Conservation (phyloP, 331 rosid species). For the Erythrophleum ivorense region DNA sequence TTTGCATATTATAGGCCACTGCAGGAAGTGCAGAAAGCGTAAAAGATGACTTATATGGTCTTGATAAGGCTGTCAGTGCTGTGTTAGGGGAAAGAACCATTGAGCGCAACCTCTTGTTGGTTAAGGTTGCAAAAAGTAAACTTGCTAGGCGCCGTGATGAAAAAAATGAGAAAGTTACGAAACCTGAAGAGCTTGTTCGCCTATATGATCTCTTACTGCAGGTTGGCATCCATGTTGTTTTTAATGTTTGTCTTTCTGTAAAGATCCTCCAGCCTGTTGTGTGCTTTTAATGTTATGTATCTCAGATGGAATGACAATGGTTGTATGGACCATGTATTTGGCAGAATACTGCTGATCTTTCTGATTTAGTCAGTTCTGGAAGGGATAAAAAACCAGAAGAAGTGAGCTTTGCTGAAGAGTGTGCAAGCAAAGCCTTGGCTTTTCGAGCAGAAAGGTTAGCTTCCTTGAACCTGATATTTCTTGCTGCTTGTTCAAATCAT, state of each 20-base stretch:
- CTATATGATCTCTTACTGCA: constrained; percentile 86
- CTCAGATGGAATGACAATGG: constrained; percentile 40
- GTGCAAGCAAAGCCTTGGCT: constrained; percentile 70
- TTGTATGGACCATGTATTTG: constrained; percentile 41
- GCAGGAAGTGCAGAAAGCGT: constrained; percentile 89
- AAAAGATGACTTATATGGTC: constrained; percentile 94
- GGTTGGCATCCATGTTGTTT: constrained; percentile 51
- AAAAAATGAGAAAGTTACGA: constrained; percentile 90
- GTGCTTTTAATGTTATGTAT: constrained; percentile 13
- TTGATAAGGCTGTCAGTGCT: constrained; percentile 95
- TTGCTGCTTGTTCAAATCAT: constrained; percentile 22
- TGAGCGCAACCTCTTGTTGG: constrained; percentile 90
- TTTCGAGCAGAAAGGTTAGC: constrained; percentile 88
- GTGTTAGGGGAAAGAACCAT: constrained; percentile 89
- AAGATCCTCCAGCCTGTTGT: constrained; percentile 27
- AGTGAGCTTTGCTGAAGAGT: constrained; percentile 73
- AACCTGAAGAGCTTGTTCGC: constrained; percentile 99
- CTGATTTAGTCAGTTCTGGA: constrained; percentile 90
- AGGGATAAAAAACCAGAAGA: constrained; percentile 85
- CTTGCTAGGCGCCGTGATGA: constrained; percentile 81
- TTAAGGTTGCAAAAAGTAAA: constrained; percentile 86
- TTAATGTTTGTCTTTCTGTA: constrained; percentile 26
- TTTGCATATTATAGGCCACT: constrained; percentile 65
- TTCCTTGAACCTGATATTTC: constrained; percentile 30
- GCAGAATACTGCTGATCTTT: constrained; percentile 95